Conservation (phyloP, 371 early-diverging fungal genomes). For the Lichtheimia ornata region DNA sequence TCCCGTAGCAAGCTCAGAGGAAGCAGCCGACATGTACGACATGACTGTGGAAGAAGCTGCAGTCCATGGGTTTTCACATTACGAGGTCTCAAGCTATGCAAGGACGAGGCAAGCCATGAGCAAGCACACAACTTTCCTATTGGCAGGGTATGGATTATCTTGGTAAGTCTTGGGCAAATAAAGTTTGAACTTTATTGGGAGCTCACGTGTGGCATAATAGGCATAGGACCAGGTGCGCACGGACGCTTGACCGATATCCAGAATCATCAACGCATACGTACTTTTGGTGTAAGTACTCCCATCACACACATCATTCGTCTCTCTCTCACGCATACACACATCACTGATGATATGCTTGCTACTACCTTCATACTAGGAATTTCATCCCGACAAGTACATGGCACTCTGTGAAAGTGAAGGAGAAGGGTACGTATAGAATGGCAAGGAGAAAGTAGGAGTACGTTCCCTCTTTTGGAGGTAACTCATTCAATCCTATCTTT, state of each 20-base stretch:
- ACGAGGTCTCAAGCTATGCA: conserved; percentile 87
- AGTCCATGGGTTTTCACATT: conserved; percentile 67
- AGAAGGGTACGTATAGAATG: conserved; percentile 54
- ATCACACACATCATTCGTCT: too few species aligned
- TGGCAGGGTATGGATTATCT: conserved; percentile 86
- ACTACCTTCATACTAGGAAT: conserved; percentile 34
- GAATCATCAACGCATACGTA: conserved; percentile 42
- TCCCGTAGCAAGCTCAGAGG: conserved; percentile 53
- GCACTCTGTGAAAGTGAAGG: conserved; percentile 55
- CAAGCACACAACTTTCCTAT: conserved; percentile 85
- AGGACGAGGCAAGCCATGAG: conserved; percentile 48
- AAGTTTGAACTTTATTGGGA: neutral
- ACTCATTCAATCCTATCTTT: neutral
- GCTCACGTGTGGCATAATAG: conserved; percentile 17
- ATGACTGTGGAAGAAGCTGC: conserved; percentile 51
- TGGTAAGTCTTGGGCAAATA: conserved; percentile 40
- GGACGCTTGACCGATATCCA: conserved; percentile 60
- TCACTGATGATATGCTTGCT: too few species aligned
- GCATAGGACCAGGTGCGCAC: conserved; percentile 87
- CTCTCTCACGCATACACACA: too few species aligned
- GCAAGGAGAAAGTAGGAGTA: conserved; percentile 15
- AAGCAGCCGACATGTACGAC: conserved; percentile 78
- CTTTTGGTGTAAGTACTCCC: conserved; percentile 55
- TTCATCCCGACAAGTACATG: conserved; percentile 66
- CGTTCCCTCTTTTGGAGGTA: neutral